Conservation (phyloP, 768 basidiomycete genomes). For the Cantharellus cinnabarinus region DNA sequence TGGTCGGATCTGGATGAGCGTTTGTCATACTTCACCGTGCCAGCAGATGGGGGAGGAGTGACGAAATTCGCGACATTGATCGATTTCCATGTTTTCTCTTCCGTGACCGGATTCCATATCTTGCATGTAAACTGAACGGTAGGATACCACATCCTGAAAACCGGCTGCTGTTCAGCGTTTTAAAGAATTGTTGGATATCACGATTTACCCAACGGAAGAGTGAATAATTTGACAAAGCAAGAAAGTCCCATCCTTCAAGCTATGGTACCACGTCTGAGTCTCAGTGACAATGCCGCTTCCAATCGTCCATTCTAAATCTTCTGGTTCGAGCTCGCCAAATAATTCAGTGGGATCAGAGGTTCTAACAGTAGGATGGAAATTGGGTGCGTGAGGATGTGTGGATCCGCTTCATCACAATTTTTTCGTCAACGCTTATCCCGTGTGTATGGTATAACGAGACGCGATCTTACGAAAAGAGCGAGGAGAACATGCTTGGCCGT, state of each 20-base stretch:
- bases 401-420: background rate
- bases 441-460: no score
- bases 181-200: background rate
- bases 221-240: conserved; percentile 76
- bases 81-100: conserved; percentile 65
- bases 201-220: conserved; percentile 65
- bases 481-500: no score
- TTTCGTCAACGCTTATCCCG: no score
- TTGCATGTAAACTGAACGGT: conserved; percentile 90
- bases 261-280: conserved; percentile 73
- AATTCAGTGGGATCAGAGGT: background rate
- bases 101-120: conserved; percentile 56
- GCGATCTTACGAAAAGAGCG: no score
- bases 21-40: conserved; percentile 35
- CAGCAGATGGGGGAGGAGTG: conserved; percentile 38
- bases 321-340: conserved; percentile 27
- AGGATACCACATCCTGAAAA: conserved; percentile 69
- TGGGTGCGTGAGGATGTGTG: background rate
- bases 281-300: conserved; percentile 73
- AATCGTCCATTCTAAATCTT: conserved; percentile 70
- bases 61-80: conserved; percentile 66
- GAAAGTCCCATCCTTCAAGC: conserved; percentile 57
- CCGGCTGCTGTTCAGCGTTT: background rate
- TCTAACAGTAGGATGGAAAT: background rate
- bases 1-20: conserved; percentile 73